Conservation (phyloP, 108 stramenopile genomes). For the Cyclostephanos tholiformis region DNA sequence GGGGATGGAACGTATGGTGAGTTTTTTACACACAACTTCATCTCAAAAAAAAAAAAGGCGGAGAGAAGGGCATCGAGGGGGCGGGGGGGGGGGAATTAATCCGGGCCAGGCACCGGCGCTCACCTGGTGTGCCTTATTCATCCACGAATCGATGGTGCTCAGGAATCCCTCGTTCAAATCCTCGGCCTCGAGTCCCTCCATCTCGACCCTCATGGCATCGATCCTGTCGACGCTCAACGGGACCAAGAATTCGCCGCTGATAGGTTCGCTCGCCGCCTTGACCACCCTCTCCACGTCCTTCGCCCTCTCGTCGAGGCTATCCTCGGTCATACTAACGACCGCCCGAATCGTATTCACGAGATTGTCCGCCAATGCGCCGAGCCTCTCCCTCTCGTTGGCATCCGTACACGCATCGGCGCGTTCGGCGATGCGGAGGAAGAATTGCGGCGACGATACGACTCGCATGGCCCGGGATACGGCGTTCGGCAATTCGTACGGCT, state of each 20-base stretch:
- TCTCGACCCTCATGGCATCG: conserved; percentile 62
- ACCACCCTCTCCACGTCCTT: conserved; percentile 78
- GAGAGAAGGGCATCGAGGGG: neutral
- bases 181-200: conserved; percentile 61
- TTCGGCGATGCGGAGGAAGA: conserved; percentile 88
- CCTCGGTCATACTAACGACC: conserved; percentile 76
- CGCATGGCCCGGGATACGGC: conserved; percentile 84
- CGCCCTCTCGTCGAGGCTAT: conserved; percentile 79
- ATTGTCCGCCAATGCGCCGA: conserved; percentile 72
- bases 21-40: too few species aligned
- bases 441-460: conserved; percentile 78
- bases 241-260: conserved; percentile 86
- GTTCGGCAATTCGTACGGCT: conserved; percentile 85
- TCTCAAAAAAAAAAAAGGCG: neutral
- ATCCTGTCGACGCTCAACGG: conserved; percentile 71
- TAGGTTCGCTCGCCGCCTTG: conserved; percentile 83
- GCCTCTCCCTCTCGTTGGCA: conserved; percentile 61
- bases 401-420: conserved; percentile 54
- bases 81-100: too few species aligned
- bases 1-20: too few species aligned
- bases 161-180: conserved; percentile 83
- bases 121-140: conserved; percentile 82
- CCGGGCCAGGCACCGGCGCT: too few species aligned
- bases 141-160: conserved; percentile 86
- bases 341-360: conserved; percentile 75